Conservation (phyloP, 495 filamentous ascomycete species). For the Daldinia childiae region DNA sequence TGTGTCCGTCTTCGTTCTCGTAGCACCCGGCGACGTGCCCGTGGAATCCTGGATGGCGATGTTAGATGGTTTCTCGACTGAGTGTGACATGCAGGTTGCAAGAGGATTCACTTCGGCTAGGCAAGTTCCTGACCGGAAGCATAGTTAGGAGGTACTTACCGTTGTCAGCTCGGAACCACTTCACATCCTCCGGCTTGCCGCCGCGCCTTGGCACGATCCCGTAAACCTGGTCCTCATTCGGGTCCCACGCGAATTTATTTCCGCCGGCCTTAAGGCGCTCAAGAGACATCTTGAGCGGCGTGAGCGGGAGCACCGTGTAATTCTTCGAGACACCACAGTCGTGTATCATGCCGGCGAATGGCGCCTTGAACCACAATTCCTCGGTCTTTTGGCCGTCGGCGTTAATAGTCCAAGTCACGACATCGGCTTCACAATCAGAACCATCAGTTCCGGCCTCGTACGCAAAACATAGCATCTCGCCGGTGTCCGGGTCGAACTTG, state of each 20-base stretch:
- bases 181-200: constrained; percentile 59
- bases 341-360: constrained; percentile 66
- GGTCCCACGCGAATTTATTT: constrained; percentile 66
- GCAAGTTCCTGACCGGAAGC: too few species aligned
- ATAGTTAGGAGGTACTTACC: constrained; percentile 44
- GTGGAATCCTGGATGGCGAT: constrained; percentile 51
- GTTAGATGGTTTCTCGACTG: not conserved
- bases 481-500: constrained; percentile 66
- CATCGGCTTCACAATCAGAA: constrained; percentile 55
- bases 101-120: not conserved
- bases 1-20: constrained; percentile 58
- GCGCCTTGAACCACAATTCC: constrained; percentile 60
- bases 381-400: constrained; percentile 55
- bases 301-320: constrained; percentile 62
- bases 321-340: constrained; percentile 64
- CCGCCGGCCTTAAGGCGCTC: constrained; percentile 63
- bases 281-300: constrained; percentile 60
- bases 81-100: not conserved
- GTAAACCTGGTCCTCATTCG: constrained; percentile 61
- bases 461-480: constrained; percentile 66
- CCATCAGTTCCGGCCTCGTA: constrained; percentile 63
- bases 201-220: constrained; percentile 60
- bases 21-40: constrained; percentile 63
- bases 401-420: constrained; percentile 59
- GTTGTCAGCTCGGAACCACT: constrained; percentile 59